Evolutionary conservation across 495 filamentous ascomycete species (phyloP).

Genomic region (Neurospora pannonica): DNA sequence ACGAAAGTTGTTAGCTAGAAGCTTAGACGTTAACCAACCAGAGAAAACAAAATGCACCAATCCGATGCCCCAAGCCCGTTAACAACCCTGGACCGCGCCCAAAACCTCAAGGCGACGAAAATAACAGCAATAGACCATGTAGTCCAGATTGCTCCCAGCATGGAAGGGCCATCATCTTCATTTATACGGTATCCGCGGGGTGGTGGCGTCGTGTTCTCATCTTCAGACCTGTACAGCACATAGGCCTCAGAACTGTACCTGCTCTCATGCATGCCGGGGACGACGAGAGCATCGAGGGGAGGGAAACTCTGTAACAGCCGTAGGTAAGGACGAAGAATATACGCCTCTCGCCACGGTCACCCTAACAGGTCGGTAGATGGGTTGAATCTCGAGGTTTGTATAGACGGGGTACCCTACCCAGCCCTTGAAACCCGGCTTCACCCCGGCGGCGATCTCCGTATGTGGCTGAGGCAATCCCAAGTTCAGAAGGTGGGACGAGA

Average conservation of each 20-base stretch:
- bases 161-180: conserved; percentile 4
- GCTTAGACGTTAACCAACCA: conserved; percentile 4
- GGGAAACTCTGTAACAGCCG: neutral
- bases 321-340: neutral
- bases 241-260: neutral
- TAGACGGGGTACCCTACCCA: neutral
- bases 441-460: neutral
- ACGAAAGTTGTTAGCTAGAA: neutral
- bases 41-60: conserved; percentile 10
- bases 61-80: conserved; percentile 10
- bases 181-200: neutral
- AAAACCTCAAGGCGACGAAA: conserved; percentile 14
- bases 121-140: conserved; percentile 13
- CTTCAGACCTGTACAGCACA: neutral
- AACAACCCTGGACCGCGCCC: conserved; percentile 13
- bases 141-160: conserved; percentile 3
- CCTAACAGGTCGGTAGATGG: neutral
- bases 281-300: neutral
- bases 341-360: neutral
- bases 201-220: neutral
- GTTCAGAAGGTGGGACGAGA: neutral
- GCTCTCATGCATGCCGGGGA: neutral
- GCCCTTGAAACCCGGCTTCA: neutral
- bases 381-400: neutral
- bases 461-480: neutral